Evolutionary conservation across 2,329 filamentous ascomycete genomes (phyloP).

Genomic region (Aplosporella prunicola): DNA sequence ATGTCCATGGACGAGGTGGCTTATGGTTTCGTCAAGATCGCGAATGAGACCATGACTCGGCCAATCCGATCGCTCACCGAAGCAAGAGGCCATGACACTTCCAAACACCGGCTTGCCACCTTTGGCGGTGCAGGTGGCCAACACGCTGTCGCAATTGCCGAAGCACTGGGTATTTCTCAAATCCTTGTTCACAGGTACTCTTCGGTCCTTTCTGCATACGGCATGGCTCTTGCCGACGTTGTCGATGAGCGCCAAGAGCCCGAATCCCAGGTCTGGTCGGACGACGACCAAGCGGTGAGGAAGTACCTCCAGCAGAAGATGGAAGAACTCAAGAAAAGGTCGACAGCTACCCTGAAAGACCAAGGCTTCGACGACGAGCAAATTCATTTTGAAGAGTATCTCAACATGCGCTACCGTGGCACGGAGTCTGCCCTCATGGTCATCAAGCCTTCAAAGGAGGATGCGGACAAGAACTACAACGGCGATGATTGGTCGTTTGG

Average conservation of each 20-base stretch:
- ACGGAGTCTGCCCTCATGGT: slow-evolving; percentile 91
- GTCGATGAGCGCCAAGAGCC: slow-evolving; percentile 85
- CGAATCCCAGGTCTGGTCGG: slow-evolving; percentile 51
- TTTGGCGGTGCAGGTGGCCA: slow-evolving; percentile 90
- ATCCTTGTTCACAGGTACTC: slow-evolving; percentile 83
- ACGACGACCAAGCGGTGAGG: slow-evolving; percentile 44
- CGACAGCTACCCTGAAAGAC: slow-evolving; percentile 54
- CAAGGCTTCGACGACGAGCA: slow-evolving; percentile 71
- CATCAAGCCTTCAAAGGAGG: slow-evolving; percentile 58
- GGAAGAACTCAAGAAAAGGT: slow-evolving; percentile 68
- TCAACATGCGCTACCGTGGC: slow-evolving; percentile 87
- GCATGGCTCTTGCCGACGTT: slow-evolving; percentile 87
- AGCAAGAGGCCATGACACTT: slow-evolving; percentile 84
- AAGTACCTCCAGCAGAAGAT: slow-evolving; percentile 63
- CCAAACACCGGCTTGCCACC: slow-evolving; percentile 79
- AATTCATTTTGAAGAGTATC: slow-evolving; percentile 80
- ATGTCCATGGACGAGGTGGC: slow-evolving; percentile 80
- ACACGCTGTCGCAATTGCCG: slow-evolving; percentile 83
- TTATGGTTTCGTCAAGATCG: slow-evolving; percentile 80
- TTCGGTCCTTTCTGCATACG: slow-evolving; percentile 81
- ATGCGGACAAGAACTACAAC: slow-evolving; percentile 48
- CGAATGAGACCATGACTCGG: slow-evolving; percentile 84
- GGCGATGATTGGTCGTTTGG: slow-evolving; percentile 74
- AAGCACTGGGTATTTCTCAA: slow-evolving; percentile 73
- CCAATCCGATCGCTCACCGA: slow-evolving; percentile 87